Percentiles rank a stretch among this genome's conserved stretches.
Conservation (phyloP, 2,329 filamentous ascomycete genomes). For the Knufia fluminis region DNA sequence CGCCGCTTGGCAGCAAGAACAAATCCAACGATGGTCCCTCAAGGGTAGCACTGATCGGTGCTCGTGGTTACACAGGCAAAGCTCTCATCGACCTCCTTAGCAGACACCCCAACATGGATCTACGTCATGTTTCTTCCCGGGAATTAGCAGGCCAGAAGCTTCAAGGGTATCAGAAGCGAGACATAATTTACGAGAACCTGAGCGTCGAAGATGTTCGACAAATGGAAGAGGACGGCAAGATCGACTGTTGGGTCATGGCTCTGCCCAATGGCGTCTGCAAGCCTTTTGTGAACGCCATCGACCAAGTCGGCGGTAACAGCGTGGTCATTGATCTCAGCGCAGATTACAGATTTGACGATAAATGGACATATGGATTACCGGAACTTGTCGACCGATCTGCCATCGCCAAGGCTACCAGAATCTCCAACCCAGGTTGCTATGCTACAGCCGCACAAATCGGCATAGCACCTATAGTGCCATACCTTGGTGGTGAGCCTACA, state of each 20-base stretch:
- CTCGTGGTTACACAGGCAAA: conserved; percentile 88
- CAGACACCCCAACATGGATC: conserved; percentile 78
- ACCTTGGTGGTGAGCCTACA: conserved; percentile 68
- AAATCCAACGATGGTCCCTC: conserved; percentile 70
- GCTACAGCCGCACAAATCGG: conserved; percentile 86
- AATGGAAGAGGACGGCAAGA: conserved; percentile 73
- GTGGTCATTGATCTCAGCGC: conserved; percentile 92
- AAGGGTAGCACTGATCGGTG: conserved; percentile 78
- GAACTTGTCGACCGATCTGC: conserved; percentile 70
- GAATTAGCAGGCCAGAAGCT: conserved; percentile 82
- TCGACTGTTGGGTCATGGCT: conserved; percentile 97
- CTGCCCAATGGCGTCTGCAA: conserved; percentile 91
- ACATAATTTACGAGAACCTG: conserved; percentile 87
- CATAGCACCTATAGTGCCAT: conserved; percentile 69
- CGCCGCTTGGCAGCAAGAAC: conserved; percentile 80
- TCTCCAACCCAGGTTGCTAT: conserved; percentile 91
- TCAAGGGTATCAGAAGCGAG: conserved; percentile 79
- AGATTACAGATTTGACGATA: conserved; percentile 80
- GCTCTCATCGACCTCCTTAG: conserved; percentile 82
- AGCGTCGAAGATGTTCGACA: conserved; percentile 74
- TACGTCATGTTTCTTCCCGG: conserved; percentile 84
- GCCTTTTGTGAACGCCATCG: conserved; percentile 83
- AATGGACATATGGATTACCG: conserved; percentile 84
- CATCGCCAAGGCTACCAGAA: conserved; percentile 69
- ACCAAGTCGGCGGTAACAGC: conserved; percentile 59